These are phyloP conservation scores for Ophiostoma populinum DNA, from an alignment of 2,329 filamentous ascomycete species.

Conservation along the genomic window DNA sequence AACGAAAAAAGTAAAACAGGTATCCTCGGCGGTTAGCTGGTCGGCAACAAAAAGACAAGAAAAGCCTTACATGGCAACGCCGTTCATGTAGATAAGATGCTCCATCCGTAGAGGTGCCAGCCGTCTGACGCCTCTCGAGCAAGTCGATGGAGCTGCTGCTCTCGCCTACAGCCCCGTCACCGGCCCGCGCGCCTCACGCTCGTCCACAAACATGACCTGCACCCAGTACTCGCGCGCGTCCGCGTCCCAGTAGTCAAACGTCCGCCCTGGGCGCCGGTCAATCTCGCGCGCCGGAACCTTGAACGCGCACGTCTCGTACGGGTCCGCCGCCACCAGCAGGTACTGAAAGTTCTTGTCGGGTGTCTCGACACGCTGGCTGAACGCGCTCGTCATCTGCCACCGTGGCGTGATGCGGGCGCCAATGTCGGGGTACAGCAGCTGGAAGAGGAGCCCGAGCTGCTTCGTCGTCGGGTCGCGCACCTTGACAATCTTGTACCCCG, in stretches of 20 bases:
- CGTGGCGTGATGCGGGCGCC: conserved; percentile 56
- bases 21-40: too few relatives aligned
- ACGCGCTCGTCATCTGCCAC: conserved; percentile 95
- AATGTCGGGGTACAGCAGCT: conserved; percentile 66
- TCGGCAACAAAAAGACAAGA: too few relatives aligned
- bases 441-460: conserved; percentile 1
- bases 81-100: too few relatives aligned
- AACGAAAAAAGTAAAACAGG: too few relatives aligned
- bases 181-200: conserved; percentile 78
- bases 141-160: too few relatives aligned
- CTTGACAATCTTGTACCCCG: conserved; percentile 97
- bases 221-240: conserved; percentile 96
- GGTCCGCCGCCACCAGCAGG: conserved; percentile 83
- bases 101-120: too few relatives aligned
- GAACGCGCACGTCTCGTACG: conserved; percentile 94
- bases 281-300: conserved; percentile 90
- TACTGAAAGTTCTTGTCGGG: conserved; percentile 93
- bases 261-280: conserved; percentile 71
- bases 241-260: conserved; percentile 90
- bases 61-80: too few relatives aligned
- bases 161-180: too few relatives aligned
- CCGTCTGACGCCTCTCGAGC: too few relatives aligned
- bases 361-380: conserved; percentile 88
- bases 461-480: conserved; percentile 69
- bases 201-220: conserved; percentile 95